A percentile compares a stretch with the other conserved stretches of the same genome.
Conservation (phyloP, 176 grass and related monocot genomes). For the Coix lacrymajobi region DNA sequence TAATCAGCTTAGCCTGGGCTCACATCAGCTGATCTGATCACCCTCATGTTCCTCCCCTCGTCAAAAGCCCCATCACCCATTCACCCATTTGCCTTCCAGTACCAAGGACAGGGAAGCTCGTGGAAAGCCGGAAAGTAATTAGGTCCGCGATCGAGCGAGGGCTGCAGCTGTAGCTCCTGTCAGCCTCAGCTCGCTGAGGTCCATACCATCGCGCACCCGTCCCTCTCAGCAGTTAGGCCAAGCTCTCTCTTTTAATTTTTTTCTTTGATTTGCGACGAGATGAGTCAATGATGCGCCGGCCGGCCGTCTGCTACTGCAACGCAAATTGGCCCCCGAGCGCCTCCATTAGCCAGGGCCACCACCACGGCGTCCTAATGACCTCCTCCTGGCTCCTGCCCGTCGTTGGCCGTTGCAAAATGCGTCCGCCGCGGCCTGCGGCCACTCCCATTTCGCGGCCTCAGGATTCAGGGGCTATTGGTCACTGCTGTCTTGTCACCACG, state of each 20-base stretch:
- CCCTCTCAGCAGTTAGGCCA: constrained; percentile 3
- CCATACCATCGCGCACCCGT: not conserved
- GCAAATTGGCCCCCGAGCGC: not conserved
- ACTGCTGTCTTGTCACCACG: not conserved
- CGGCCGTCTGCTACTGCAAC: not conserved
- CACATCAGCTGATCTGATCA: not conserved
- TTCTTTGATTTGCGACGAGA: not conserved
- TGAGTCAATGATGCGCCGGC: not conserved
- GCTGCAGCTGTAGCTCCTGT: not conserved
- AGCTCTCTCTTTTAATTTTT: not conserved
- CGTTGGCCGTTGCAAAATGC: not conserved
- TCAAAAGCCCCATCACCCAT: constrained; percentile 17
- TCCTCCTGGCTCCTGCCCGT: not conserved
- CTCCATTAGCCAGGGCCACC: constrained; percentile 3
- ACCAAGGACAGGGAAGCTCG: not conserved
- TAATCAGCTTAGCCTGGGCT: not conserved
- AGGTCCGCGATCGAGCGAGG: not conserved
- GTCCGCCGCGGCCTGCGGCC: not conserved
- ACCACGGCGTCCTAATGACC: not conserved
- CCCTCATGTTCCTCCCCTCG: not conserved
- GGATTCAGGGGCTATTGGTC: too few species aligned
- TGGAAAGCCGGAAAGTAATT: constrained; percentile 7
- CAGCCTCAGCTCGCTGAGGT: not conserved
- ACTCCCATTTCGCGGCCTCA: not conserved
- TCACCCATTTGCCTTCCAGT: not conserved